These are phyloP conservation scores for Penicillium riverlandense DNA, from an alignment of 495 filamentous ascomycete species.

Conservation along the genomic window DNA sequence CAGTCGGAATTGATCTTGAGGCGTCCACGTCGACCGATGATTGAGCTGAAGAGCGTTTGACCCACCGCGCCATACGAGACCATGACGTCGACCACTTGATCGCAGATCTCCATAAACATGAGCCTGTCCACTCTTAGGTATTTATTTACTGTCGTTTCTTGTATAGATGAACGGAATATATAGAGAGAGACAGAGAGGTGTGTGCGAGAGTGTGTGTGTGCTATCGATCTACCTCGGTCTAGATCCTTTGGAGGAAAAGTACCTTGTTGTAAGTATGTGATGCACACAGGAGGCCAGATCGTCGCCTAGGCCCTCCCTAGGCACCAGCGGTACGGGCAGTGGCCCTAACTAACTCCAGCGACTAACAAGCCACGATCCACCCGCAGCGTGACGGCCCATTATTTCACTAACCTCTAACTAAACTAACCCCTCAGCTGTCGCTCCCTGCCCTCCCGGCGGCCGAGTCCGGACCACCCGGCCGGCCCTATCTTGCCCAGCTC, in stretches of 20 bases:
- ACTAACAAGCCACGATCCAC: too few species aligned
- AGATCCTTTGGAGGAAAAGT: too few species aligned
- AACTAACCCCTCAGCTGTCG: constrained; percentile 5
- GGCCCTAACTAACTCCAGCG: background rate
- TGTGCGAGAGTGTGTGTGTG: background rate
- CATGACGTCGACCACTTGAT: constrained; percentile 23
- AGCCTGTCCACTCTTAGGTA: constrained; percentile 1
- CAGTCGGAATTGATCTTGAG: constrained; percentile 21
- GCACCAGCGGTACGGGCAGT: constrained; percentile 6
- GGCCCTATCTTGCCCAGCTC: constrained; percentile 4
- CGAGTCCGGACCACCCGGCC: constrained; percentile 21
- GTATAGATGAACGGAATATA: background rate
- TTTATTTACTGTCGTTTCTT: background rate
- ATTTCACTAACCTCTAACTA: too few species aligned
- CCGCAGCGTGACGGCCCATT: too few species aligned
- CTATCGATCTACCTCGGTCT: too few species aligned
- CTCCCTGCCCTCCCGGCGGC: constrained; percentile 4
- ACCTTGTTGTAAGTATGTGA: background rate
- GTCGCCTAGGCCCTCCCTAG: constrained; percentile 3
- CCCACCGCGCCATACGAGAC: constrained; percentile 18
- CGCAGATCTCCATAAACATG: background rate
- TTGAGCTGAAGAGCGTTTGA: constrained; percentile 7
- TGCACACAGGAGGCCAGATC: background rate
- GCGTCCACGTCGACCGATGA: constrained; percentile 4
- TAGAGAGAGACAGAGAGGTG: background rate